Evolutionary conservation across 768 basidiomycete genomes (phyloP).

Genomic region (Lactarius hatsudake): DNA sequence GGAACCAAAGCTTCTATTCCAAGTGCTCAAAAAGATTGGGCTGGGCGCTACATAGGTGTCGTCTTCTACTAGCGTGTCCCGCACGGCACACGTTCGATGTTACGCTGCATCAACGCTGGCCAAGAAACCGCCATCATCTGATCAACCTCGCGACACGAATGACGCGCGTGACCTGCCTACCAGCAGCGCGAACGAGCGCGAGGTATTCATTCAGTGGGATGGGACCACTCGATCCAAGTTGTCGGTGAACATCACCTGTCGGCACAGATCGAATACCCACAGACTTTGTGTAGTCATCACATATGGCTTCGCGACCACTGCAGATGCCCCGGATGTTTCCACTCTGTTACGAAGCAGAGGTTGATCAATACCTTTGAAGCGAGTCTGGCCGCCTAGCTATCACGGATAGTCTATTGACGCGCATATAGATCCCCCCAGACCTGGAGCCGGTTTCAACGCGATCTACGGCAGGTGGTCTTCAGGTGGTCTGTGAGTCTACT

Average conservation of each 20-base stretch:
- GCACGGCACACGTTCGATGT: background rate
- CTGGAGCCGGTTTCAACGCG: conserved; percentile 62
- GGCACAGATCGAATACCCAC: background rate
- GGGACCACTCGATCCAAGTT: conserved; percentile 70
- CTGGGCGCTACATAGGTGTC: background rate
- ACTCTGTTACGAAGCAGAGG: conserved; percentile 87
- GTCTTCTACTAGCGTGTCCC: background rate
- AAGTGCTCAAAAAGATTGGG: background rate
- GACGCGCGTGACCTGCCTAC: conserved; percentile 30
- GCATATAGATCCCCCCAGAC: conserved; percentile 66
- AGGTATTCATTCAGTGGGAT: conserved; percentile 73
- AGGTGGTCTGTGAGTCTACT: conserved; percentile 62
- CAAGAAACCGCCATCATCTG: background rate
- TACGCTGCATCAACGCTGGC: background rate
- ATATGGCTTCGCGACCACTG: conserved; percentile 94
- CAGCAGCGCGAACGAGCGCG: conserved; percentile 51
- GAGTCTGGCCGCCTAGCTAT: conserved; percentile 22
- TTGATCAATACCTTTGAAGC: conserved; percentile 83
- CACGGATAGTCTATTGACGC: background rate
- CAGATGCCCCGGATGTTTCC: conserved; percentile 82
- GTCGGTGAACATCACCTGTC: conserved; percentile 44
- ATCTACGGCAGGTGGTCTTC: conserved; percentile 58
- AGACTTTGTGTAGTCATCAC: conserved; percentile 63
- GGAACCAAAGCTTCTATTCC: background rate
- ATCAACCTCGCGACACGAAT: background rate